Evolutionary conservation across 2,329 filamentous ascomycete species (phyloP).

Genomic region (Diaporthe citriasiana): DNA sequence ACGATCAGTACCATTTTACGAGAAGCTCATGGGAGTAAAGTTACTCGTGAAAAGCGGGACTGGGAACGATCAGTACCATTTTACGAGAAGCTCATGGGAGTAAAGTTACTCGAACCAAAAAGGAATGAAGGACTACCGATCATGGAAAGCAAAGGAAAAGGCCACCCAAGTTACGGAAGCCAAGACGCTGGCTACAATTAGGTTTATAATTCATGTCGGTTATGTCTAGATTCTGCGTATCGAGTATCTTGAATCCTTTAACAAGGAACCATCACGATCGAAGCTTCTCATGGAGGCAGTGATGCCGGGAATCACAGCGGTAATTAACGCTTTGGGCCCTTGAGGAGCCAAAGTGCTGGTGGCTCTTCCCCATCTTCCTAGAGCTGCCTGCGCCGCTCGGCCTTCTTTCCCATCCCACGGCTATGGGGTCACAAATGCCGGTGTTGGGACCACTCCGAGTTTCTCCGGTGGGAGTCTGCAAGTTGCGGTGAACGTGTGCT

Average conservation of each 20-base stretch:
- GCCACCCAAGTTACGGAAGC: background rate
- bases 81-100: background rate
- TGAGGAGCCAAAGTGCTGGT: background rate
- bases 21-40: conserved; percentile 2
- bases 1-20: background rate
- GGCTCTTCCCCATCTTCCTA: background rate
- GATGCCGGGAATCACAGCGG: too few species aligned
- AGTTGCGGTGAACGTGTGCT: background rate
- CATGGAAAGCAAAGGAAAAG: background rate
- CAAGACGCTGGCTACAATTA: background rate
- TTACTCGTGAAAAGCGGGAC: too few species aligned
- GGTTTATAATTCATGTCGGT: background rate
- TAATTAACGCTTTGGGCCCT: too few species aligned
- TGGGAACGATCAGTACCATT: conserved; percentile 3
- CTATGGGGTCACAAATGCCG: background rate
- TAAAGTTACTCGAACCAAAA: background rate
- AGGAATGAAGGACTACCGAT: background rate
- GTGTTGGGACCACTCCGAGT: background rate
- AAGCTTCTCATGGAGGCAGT: too few species aligned
- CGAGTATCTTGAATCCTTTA: too few species aligned
- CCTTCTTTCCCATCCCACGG: too few species aligned
- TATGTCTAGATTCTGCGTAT: too few species aligned
- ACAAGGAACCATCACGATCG: too few species aligned
- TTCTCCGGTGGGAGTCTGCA: background rate
- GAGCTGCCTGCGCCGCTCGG: too few species aligned